Percentiles rank a stretch among this genome's conserved stretches.
These are phyloP conservation scores for Leersia perrieri DNA, from an alignment of 176 grass and related monocot genomes.

Conservation along the genomic window DNA sequence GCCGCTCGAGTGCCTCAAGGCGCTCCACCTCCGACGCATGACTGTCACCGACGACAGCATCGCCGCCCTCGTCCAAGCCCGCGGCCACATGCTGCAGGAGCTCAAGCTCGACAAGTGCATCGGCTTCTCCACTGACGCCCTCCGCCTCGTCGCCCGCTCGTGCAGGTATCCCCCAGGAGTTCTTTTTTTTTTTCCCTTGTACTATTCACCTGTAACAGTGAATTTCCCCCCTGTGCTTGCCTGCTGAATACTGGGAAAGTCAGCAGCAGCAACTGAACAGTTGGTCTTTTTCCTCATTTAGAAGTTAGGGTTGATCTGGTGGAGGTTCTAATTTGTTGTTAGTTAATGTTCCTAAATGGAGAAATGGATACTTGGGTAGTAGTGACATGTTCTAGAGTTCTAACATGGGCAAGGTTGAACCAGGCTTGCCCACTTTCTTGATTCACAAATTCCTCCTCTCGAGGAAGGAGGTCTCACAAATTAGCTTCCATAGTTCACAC, in stretches of 20 bases:
- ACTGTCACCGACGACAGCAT: constrained; percentile 65
- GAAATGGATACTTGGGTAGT: constrained; percentile 18
- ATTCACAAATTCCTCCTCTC: background rate
- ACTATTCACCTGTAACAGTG: background rate
- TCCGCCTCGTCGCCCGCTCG: constrained; percentile 60
- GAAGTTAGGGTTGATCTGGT: constrained; percentile 20
- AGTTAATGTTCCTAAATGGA: constrained; percentile 27
- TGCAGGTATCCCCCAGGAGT: constrained; percentile 53
- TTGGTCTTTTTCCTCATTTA: background rate
- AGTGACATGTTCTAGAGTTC: background rate
- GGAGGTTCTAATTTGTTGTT: background rate
- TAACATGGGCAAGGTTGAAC: background rate
- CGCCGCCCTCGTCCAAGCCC: constrained; percentile 41
- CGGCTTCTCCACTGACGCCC: constrained; percentile 73
- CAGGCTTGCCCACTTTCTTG: background rate
- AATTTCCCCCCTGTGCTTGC: background rate
- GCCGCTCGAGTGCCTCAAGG: constrained; percentile 78
- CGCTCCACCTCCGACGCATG: constrained; percentile 76
- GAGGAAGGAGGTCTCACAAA: background rate
- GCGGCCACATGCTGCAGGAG: constrained; percentile 62
- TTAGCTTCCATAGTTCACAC: background rate
- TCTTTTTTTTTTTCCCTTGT: background rate
- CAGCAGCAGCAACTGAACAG: background rate
- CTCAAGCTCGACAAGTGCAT: constrained; percentile 91
- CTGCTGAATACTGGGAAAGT: background rate